Base-by-base conservation (phyloP, 2,329 filamentous ascomycete species). In the Fusarium penzigii region DNA sequence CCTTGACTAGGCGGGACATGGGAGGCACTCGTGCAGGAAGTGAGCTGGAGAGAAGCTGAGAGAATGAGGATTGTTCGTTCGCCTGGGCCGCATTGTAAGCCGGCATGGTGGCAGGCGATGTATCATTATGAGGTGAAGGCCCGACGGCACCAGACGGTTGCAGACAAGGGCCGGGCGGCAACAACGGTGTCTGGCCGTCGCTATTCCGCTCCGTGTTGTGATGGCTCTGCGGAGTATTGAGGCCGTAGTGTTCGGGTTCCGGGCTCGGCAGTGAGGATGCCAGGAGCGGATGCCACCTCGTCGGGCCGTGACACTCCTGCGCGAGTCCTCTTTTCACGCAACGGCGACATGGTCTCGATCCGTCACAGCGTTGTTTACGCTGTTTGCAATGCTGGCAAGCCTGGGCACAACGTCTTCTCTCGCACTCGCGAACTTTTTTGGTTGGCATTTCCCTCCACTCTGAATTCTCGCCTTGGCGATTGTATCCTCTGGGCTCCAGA, bases 1-100 rank as follows among this genome's bases (percentile, higher is more conserved):
- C 68, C 39, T 70, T 62, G 7, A 72, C 58, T 11, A 72, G 61
- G 1, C 69, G 60, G 9, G 70, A 70, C 62, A 64, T 64, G 1
- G 59, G 62, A 14, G 62, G 62, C 38, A 65, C 52, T n/a, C 50
- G 46, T 6, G 63, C 62, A 13, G 61, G 62, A 42, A 59, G 61
- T 20, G 62, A 60, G 17, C 61, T 52, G 1, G 62, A 56, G 14
- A 64, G 58, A n/a, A 65, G 39, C 42, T 64, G 59, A 0, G 62
- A 48, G 1, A 56, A 62, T 2, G 59, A 51, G 12, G 62, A 58
- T 12, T 53, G 42, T 14, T 42, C 51, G 38, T 52, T 56, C 51
- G 10, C 48, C 51, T 39, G 43, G 20, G 32, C 10, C 13, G 32
- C 40, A n/a, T 45, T 52, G 17, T 45, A 47, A n/a, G 43, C 46